phyloP scores from a whole-genome alignment of 495 filamentous ascomycete species.

The Astrocystis sublimbata region DNA sequence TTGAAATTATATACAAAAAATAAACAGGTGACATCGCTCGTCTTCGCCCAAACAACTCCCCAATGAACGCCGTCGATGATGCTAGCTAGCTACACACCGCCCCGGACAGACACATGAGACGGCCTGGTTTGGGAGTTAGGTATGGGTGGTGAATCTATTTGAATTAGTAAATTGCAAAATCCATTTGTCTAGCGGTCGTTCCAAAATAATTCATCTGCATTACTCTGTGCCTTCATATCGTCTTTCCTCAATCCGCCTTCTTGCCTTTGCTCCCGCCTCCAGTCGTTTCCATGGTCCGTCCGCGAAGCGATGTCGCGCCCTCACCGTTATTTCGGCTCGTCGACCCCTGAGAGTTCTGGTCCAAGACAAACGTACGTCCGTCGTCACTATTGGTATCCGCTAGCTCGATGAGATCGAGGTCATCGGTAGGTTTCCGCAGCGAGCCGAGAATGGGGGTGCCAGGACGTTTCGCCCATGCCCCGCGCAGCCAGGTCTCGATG shows the following conservation, averaged over 20 bases:
- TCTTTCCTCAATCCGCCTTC: conserved; percentile 41
- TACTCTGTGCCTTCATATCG: conserved; percentile 1
- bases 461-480: conserved; percentile 64
- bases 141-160: too few species aligned
- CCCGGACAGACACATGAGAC: conserved; percentile 17
- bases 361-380: conserved; percentile 31
- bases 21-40: conserved; percentile 17
- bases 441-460: conserved; percentile 50
- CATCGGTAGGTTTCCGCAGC: conserved; percentile 34
- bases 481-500: conserved; percentile 86
- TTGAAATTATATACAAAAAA: conserved; percentile 12
- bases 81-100: conserved; percentile 24
- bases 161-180: conserved; percentile 19
- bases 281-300: conserved; percentile 19
- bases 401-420: conserved; percentile 82
- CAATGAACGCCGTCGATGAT: conserved; percentile 34
- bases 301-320: conserved; percentile 24
- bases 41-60: neutral
- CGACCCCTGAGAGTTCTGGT: conserved; percentile 26
- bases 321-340: conserved; percentile 37
- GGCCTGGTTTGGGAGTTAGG: neutral
- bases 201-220: conserved; percentile 6
- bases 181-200: conserved; percentile 14
- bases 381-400: conserved; percentile 61
- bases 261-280: conserved; percentile 29